Percentiles rank a stretch among this genome's conserved stretches.
Conservation (phyloP, 495 filamentous ascomycete genomes). For the Daldinia vernicosa region DNA sequence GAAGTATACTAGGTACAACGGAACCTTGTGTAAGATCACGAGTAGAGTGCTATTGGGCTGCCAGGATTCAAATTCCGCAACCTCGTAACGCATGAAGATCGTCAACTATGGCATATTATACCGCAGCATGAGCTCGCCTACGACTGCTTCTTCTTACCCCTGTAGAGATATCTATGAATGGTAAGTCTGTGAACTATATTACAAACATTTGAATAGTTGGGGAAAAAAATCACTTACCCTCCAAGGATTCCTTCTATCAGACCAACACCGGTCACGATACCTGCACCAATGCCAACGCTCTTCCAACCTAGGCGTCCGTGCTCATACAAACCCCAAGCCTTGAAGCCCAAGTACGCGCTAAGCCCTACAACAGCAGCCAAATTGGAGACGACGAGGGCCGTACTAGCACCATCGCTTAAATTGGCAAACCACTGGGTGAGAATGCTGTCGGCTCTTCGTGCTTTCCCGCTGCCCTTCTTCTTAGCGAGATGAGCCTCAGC, state of each 20-base stretch:
- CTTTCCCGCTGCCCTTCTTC: conserved; percentile 56
- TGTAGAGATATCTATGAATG: conserved; percentile 48
- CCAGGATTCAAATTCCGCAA: conserved; percentile 2
- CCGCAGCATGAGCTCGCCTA: conserved; percentile 20
- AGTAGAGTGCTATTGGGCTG: conserved; percentile 24
- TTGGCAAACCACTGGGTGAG: conserved; percentile 48
- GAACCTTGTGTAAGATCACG: conserved; percentile 7
- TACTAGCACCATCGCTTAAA: conserved; percentile 46
- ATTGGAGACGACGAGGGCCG: conserved; percentile 52
- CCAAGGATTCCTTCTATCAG: conserved; percentile 54
- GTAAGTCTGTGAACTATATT: conserved; percentile 9
- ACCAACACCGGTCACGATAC: conserved; percentile 52
- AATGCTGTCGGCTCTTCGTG: conserved; percentile 51
- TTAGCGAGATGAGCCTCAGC: conserved; percentile 61
- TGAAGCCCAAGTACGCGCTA: conserved; percentile 57
- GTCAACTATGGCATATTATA: conserved; percentile 4
- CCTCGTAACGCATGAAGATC: conserved; percentile 4
- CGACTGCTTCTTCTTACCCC: conserved; percentile 51
- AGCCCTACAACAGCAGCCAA: conserved; percentile 54
- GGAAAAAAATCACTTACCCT: conserved; percentile 40
- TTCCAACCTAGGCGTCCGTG: conserved; percentile 76
- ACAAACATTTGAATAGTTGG: not conserved
- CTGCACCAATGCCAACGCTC: conserved; percentile 71
- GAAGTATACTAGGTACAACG: conserved; percentile 32
- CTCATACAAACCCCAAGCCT: conserved; percentile 62